These are phyloP conservation scores for Vachellia pachyceras DNA, from an alignment of 306 rosid species.

Conservation along the genomic window DNA sequence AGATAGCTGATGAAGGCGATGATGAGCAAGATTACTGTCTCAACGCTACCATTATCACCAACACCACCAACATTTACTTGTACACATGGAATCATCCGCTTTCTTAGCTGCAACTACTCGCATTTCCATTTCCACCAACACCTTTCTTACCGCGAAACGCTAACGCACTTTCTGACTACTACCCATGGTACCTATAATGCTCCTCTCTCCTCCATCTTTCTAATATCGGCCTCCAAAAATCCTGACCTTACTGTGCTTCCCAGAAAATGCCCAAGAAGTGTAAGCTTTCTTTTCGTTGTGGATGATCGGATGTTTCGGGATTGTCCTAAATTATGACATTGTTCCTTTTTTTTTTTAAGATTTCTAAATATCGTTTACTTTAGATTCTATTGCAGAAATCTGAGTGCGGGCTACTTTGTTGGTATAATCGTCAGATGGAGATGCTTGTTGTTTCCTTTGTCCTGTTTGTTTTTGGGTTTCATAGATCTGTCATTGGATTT, in stretches of 20 bases:
- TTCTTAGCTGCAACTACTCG: conserved; percentile 27
- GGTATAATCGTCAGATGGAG: conserved; percentile 4
- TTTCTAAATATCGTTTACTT: neutral
- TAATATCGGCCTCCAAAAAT: neutral
- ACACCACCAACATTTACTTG: conserved; percentile 23
- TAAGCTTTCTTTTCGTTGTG: neutral
- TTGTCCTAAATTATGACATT: neutral
- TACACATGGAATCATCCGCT: conserved; percentile 46
- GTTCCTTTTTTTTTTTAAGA: no score
- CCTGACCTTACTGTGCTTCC: neutral
- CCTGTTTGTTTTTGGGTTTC: neutral
- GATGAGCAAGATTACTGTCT: conserved; percentile 21
- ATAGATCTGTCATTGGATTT: neutral
- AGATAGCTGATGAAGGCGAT: conserved; percentile 42
- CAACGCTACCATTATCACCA: conserved; percentile 23
- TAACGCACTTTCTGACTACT: conserved; percentile 20
- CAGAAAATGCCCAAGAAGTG: neutral
- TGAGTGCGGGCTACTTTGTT: neutral
- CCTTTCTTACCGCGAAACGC: conserved; percentile 5
- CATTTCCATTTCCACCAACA: neutral
- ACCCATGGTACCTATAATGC: neutral
- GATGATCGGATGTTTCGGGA: neutral
- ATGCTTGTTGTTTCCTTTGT: neutral
- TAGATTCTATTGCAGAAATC: neutral
- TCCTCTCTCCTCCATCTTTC: neutral